Conservation (phyloP, 2,329 filamentous ascomycete genomes). For the Fusarium tuaranense region DNA sequence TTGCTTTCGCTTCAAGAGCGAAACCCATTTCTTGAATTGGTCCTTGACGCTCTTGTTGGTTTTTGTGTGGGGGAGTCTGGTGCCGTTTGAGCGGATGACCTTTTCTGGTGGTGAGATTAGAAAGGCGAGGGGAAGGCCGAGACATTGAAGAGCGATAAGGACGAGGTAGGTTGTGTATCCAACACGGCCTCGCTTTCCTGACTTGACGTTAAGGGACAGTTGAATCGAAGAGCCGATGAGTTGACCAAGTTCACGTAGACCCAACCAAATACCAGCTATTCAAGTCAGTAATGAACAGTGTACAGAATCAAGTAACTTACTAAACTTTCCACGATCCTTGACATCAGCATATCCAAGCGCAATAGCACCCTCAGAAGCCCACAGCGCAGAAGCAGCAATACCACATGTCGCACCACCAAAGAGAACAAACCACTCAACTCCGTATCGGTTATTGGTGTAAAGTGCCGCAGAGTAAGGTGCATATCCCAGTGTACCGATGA, state of each 20-base stretch:
- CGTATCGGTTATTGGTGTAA: constrained; percentile 64
- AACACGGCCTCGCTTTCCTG: constrained; percentile 48
- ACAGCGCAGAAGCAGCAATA: constrained; percentile 62
- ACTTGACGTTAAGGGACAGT: constrained; percentile 60
- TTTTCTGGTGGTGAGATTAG: constrained; percentile 39
- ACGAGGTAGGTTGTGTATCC: constrained; percentile 41
- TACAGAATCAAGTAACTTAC: constrained; percentile 6
- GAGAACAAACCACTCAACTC: constrained; percentile 64
- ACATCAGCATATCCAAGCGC: constrained; percentile 62
- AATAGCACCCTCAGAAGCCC: constrained; percentile 64
- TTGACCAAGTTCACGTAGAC: constrained; percentile 63
- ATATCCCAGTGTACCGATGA: constrained; percentile 61
- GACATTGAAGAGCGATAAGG: constrained; percentile 42
- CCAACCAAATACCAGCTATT: constrained; percentile 63
- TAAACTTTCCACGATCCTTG: constrained; percentile 58
- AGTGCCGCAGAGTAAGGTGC: constrained; percentile 60
- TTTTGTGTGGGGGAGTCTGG: constrained; percentile 15
- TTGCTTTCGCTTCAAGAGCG: constrained; percentile 55
- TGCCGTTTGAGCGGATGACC: constrained; percentile 39
- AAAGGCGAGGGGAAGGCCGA: constrained; percentile 39
- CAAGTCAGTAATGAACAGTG: not conserved
- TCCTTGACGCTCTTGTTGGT: constrained; percentile 32
- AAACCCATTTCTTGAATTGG: constrained; percentile 41
- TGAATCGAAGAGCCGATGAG: constrained; percentile 64
- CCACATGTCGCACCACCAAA: constrained; percentile 62